Base-by-base conservation (phyloP, 352 stramenopile species). In the Phytopythium aichiense region DNA sequence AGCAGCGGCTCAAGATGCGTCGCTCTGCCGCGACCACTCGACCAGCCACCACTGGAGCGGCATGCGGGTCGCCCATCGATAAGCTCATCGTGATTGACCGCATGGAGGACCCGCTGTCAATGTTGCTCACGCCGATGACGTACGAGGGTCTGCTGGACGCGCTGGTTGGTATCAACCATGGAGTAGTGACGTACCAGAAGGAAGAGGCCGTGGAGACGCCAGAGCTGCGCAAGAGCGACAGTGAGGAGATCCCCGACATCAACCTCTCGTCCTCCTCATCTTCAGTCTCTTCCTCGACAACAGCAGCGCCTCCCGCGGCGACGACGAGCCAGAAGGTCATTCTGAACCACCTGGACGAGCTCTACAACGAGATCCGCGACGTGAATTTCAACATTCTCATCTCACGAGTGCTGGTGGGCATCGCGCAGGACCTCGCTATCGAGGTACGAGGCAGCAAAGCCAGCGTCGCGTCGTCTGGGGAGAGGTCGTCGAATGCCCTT, bases 81-180 rank as follows among this genome's bases (percentile, higher is more conserved):
- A 86, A 81, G 50, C 58, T 89, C 11, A 73, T 93, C 20, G 58
- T 93, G 20, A 73, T 93, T 48, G 85, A 94, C 57, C 73, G 85
- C 3, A 88, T 90, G 79, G 74, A 92, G 57, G 82, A 94, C 51
- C 85, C 82, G 23, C 65, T 91, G 63, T 90, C 85, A 7, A 89
- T 94, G 81, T 56, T 94, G 59, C 65, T 92, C 30, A 92, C 82
- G 25, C 85, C 85, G 23, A 90, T 94, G 81, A 90, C 81, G 64
- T 94, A 94, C 61, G 85, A 94, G 71, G 85, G 82, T 2, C 61
- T 94, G 40, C 57, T 94, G 48, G 83, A 94, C 60, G 76, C 81
- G 15, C 67, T 92, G 1, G 64, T 94, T 13, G 81, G 79, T 8
- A 73, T 92, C 20, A 87, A 92, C 52, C 82, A 94, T 49, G 76